A percentile compares a stretch with the other conserved stretches of the same genome.
These are phyloP conservation scores for Tetraselmis chui DNA, from an alignment of 139 green algal species.

Conservation along the genomic window DNA sequence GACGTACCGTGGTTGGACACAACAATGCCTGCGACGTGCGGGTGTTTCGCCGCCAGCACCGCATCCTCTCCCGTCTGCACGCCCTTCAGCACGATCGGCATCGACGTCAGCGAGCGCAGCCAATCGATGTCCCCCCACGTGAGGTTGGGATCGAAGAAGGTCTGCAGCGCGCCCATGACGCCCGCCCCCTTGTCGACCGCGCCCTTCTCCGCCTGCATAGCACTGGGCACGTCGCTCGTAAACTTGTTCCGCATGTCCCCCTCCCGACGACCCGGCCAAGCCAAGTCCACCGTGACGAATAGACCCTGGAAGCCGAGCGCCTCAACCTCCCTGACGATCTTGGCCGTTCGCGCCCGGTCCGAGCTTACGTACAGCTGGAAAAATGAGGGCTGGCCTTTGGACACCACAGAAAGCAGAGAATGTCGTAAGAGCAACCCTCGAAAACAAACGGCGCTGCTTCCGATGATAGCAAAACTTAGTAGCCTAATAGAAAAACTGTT, in stretches of 20 bases:
- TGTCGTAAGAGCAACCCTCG: too few relatives aligned
- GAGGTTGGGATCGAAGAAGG: background rate
- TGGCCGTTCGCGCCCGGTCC: background rate
- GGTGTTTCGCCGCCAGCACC: background rate
- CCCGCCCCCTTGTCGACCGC: background rate
- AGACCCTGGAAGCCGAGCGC: background rate
- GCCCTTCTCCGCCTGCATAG: background rate
- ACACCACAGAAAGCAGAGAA: too few relatives aligned
- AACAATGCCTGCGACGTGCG: background rate
- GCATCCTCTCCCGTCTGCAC: conserved; percentile 1
- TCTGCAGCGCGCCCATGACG: background rate
- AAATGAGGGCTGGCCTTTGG: background rate
- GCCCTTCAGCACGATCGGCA: conserved; percentile 7
- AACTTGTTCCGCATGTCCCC: conserved; percentile 1
- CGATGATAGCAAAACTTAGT: too few relatives aligned
- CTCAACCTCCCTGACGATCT: background rate
- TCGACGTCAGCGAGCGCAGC: background rate
- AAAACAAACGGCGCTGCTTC: too few relatives aligned
- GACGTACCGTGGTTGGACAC: conserved; percentile 4
- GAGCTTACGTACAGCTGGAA: conserved; percentile 6
- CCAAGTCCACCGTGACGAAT: conserved; percentile 1
- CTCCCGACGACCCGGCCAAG: background rate
- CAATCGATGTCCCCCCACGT: background rate
- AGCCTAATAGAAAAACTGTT: too few relatives aligned
- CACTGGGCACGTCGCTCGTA: background rate